Percentiles rank a stretch among this genome's conserved stretches.
These are phyloP conservation scores for Albizia julibrissin DNA, from an alignment of 306 rosid genomes.

Conservation along the genomic window DNA sequence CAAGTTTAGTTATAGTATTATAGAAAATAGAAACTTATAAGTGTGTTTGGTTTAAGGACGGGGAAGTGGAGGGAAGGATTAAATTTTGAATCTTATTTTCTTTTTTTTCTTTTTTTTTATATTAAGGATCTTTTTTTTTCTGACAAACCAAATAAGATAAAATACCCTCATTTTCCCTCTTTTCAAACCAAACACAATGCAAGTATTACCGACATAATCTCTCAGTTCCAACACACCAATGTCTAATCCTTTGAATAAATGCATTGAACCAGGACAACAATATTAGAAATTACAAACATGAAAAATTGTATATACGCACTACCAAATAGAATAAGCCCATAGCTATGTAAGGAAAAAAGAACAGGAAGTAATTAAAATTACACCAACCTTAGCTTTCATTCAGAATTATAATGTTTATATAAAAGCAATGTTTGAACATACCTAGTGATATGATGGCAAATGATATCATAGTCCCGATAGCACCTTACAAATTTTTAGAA, in stretches of 20 bases:
- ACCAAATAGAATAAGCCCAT: neutral
- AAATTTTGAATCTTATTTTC: no score
- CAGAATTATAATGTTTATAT: neutral
- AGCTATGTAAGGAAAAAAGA: neutral
- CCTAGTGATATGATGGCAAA: constrained; percentile 61
- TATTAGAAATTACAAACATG: constrained; percentile 25
- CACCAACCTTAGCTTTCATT: neutral
- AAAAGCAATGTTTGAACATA: constrained; percentile 28
- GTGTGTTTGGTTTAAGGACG: no score
- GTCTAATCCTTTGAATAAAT: constrained; percentile 51
- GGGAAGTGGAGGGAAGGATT: no score
- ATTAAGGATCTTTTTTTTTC: no score
- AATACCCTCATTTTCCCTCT: no score
- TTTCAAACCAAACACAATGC: no score
- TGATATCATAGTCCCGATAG: constrained; percentile 57
- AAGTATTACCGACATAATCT: constrained; percentile 64
- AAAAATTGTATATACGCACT: neutral
- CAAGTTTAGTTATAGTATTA: neutral
- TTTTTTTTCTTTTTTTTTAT: no score
- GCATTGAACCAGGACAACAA: constrained; percentile 56
- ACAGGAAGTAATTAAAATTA: neutral
- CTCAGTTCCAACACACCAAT: constrained; percentile 49
- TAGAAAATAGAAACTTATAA: neutral
- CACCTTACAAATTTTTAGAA: constrained; percentile 48
- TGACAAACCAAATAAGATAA: no score